A percentile compares a stretch with the other conserved stretches of the same genome.
These are phyloP conservation scores for Penicillium sp. DNA, from an alignment of 2,329 filamentous ascomycete genomes.

Conservation along the genomic window DNA sequence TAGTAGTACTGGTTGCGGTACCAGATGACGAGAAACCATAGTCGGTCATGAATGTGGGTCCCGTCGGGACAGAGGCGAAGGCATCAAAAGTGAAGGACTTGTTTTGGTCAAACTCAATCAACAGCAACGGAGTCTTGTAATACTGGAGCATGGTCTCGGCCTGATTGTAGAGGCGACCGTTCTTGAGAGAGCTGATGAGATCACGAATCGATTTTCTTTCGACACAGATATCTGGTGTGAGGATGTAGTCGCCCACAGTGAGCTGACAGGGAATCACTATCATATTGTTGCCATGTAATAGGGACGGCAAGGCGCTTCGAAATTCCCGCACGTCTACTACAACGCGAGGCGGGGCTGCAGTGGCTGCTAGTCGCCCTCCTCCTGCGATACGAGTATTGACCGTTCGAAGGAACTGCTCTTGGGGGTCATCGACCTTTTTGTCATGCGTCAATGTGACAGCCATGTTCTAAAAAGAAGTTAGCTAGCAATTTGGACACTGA, in stretches of 20 bases:
- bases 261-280: constrained; percentile 90
- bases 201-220: constrained; percentile 93
- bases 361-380: constrained; percentile 77
- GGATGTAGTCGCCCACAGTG: constrained; percentile 92
- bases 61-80: constrained; percentile 41
- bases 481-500: constrained; percentile 2
- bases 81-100: constrained; percentile 94
- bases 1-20: constrained; percentile 51
- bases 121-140: constrained; percentile 82
- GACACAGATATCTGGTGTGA: constrained; percentile 85
- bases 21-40: constrained; percentile 50
- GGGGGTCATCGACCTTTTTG: constrained; percentile 69
- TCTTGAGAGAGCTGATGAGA: constrained; percentile 84
- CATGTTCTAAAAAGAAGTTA: constrained; percentile 59
- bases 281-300: constrained; percentile 85
- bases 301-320: constrained; percentile 82
- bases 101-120: constrained; percentile 97
- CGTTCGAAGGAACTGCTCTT: constrained; percentile 88
- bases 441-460: constrained; percentile 78
- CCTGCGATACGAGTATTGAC: constrained; percentile 96
- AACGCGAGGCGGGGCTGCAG: constrained; percentile 80
- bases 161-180: constrained; percentile 87
- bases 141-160: constrained; percentile 91
- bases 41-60: constrained; percentile 46
- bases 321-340: constrained; percentile 97